A percentile compares a stretch with the other conserved stretches of the same genome.
Evolutionary conservation across 768 basidiomycete genomes (phyloP).

Genomic region (Amanita exitialis): DNA sequence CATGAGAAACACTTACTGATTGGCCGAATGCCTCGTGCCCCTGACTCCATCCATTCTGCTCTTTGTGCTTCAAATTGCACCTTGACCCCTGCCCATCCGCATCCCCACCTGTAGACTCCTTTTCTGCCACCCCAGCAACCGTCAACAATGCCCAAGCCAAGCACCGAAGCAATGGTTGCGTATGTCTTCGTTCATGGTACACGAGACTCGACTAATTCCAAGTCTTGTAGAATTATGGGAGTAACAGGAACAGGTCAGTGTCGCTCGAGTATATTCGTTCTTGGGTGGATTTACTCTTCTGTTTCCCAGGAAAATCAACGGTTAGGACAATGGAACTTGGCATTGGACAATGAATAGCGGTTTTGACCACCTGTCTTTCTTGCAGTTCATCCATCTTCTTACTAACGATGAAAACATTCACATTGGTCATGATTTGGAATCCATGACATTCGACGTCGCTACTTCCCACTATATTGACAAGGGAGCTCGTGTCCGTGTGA

Average conservation of each 20-base stretch:
- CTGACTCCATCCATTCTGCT: too few relatives aligned
- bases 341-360: neutral
- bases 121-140: too few relatives aligned
- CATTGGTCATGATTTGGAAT: constrained; percentile 27
- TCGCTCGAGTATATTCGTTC: neutral
- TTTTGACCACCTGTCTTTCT: neutral
- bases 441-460: constrained; percentile 25
- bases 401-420: constrained; percentile 24
- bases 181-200: neutral
- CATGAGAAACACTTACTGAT: too few relatives aligned
- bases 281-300: neutral
- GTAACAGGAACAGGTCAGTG: neutral
- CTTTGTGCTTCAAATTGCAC: neutral
- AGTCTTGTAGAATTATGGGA: neutral
- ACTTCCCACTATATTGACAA: constrained; percentile 1
- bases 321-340: neutral
- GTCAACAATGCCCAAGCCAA: neutral
- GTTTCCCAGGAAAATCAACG: neutral
- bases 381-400: constrained; percentile 29
- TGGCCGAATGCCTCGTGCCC: too few relatives aligned
- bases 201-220: neutral
- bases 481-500: constrained; percentile 11
- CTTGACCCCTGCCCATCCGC: neutral
- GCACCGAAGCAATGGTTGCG: neutral
- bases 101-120: neutral